These are phyloP conservation scores for Albugo laibachii DNA, from an alignment of 352 stramenopile genomes.

Conservation along the genomic window DNA sequence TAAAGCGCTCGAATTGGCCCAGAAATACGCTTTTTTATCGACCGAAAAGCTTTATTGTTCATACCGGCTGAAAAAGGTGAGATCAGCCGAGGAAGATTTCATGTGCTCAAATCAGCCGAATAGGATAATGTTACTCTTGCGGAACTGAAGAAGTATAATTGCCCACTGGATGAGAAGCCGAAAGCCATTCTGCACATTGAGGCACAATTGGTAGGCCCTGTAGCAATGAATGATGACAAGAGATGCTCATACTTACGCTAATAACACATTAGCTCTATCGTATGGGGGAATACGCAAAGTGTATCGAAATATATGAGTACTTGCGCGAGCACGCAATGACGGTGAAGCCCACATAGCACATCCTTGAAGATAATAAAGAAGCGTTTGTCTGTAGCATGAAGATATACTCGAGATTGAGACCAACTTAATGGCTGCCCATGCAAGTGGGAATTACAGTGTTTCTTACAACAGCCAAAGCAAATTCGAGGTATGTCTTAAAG, in stretches of 20 bases:
- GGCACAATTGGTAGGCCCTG: slow-evolving; percentile 27
- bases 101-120: too few species aligned
- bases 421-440: slow-evolving; percentile 27
- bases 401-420: slow-evolving; percentile 6
- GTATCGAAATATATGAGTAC: slow-evolving; percentile 60
- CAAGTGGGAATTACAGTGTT: too few species aligned
- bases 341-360: slow-evolving; percentile 2
- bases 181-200: slow-evolving; percentile 37
- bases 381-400: too few species aligned
- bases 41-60: slow-evolving; percentile 61
- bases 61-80: slow-evolving; percentile 50
- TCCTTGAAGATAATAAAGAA: too few species aligned
- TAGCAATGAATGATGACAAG: neutral
- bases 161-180: slow-evolving; percentile 12
- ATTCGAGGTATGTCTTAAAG: too few species aligned
- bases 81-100: neutral
- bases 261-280: slow-evolving; percentile 31
- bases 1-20: slow-evolving; percentile 56
- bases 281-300: slow-evolving; percentile 30
- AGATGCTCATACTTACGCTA: neutral
- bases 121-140: too few species aligned
- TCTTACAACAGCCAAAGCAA: too few species aligned
- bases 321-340: slow-evolving; percentile 19
- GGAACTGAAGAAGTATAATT: too few species aligned
- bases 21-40: slow-evolving; percentile 41